These are phyloP conservation scores for Metschnikowia peoriensis DNA, from an alignment of 805 yeast species.

Conservation along the genomic window DNA sequence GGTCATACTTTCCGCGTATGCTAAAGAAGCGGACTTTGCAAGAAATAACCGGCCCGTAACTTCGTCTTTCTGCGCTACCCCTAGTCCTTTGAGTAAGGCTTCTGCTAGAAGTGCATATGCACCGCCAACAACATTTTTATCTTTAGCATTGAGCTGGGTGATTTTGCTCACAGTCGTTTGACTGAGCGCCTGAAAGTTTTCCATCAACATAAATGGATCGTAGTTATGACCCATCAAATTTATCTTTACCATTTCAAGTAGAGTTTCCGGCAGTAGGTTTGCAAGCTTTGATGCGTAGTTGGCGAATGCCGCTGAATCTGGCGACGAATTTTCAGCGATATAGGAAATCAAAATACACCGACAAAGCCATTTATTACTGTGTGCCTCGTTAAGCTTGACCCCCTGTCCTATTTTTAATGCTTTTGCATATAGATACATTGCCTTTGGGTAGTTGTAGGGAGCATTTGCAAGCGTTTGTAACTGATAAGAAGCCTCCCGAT, in stretches of 20 bases:
- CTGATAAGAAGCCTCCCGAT: constrained; percentile 67
- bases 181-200: constrained; percentile 24
- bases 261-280: constrained; percentile 27
- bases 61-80: constrained; percentile 49
- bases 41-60: constrained; percentile 54
- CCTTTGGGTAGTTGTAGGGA: constrained; percentile 55
- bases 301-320: constrained; percentile 11
- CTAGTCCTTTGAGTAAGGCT: constrained; percentile 56
- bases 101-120: constrained; percentile 62
- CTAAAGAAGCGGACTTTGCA: constrained; percentile 65
- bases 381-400: constrained; percentile 51
- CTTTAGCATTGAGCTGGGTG: constrained; percentile 29
- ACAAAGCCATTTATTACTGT: constrained; percentile 60
- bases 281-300: constrained; percentile 25
- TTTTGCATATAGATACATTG: constrained; percentile 67
- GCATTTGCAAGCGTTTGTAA: constrained; percentile 60
- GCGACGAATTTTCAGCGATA: constrained; percentile 12
- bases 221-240: constrained; percentile 22
- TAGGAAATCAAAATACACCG: constrained; percentile 36
- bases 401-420: constrained; percentile 72
- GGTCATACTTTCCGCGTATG: constrained; percentile 65
- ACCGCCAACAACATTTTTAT: constrained; percentile 43
- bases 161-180: constrained; percentile 27
- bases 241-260: constrained; percentile 25
- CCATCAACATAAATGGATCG: constrained; percentile 28